phyloP scores from a whole-genome alignment of 805 yeast genomes.

The Saturnispora mendoncae region DNA sequence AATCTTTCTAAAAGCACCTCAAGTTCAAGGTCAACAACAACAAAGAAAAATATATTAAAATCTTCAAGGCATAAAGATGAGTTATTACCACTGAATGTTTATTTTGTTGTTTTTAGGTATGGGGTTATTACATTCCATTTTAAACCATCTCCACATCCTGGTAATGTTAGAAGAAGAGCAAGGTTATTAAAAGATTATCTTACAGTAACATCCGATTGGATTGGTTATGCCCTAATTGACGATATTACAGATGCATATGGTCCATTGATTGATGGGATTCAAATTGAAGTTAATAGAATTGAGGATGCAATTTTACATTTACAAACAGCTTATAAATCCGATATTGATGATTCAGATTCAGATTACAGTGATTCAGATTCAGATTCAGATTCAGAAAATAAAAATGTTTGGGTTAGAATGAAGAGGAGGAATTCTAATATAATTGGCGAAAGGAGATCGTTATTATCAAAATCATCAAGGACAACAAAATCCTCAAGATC shows the following conservation, averaged over 20 bases:
- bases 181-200: slow-evolving; percentile 79
- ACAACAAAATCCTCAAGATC: slow-evolving; percentile 15
- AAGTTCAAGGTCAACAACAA: slow-evolving; percentile 14
- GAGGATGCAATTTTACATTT: slow-evolving; percentile 84
- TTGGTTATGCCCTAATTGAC: slow-evolving; percentile 91
- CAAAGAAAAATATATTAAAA: slow-evolving; percentile 17
- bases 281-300: slow-evolving; percentile 87
- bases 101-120: slow-evolving; percentile 81
- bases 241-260: slow-evolving; percentile 97
- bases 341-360: slow-evolving; percentile 35
- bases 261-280: slow-evolving; percentile 90
- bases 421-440: slow-evolving; percentile 25
- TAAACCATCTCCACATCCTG: slow-evolving; percentile 92
- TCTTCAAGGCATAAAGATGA: slow-evolving; percentile 35
- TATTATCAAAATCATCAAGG: slow-evolving; percentile 12
- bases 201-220: slow-evolving; percentile 92
- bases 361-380: slow-evolving; percentile 36
- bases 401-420: slow-evolving; percentile 26
- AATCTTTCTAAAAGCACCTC: slow-evolving; percentile 2
- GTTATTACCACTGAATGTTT: slow-evolving; percentile 83
- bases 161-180: slow-evolving; percentile 90
- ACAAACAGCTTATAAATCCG: slow-evolving; percentile 59
- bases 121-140: slow-evolving; percentile 93
- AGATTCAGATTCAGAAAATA: slow-evolving; percentile 31
- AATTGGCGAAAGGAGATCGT: slow-evolving; percentile 20